Evolutionary conservation across 257 asterid genomes (phyloP).

Genomic region (Solanum gandarillasii): DNA sequence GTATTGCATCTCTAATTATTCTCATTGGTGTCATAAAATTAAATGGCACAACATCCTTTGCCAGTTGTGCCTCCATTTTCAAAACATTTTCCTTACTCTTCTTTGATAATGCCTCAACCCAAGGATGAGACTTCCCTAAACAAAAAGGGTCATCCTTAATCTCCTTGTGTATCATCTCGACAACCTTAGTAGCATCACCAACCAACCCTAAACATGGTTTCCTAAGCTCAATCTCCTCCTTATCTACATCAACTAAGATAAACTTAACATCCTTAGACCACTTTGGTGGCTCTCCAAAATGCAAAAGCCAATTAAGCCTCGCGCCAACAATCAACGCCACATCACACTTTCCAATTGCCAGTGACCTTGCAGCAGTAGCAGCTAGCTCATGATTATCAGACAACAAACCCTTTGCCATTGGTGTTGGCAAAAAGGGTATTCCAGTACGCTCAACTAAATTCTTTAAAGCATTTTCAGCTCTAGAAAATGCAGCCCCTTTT

Average conservation of each 20-base stretch:
- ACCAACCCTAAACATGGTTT: slow-evolving; percentile 60
- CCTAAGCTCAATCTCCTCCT: slow-evolving; percentile 70
- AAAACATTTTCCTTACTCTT: slow-evolving; percentile 70
- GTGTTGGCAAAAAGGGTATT: slow-evolving; percentile 83
- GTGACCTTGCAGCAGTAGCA: slow-evolving; percentile 81
- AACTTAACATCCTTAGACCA: slow-evolving; percentile 84
- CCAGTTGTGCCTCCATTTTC: slow-evolving; percentile 76
- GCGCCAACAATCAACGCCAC: slow-evolving; percentile 84
- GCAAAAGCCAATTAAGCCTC: slow-evolving; percentile 82
- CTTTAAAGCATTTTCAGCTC: slow-evolving; percentile 50
- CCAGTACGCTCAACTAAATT: slow-evolving; percentile 61
- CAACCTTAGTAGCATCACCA: slow-evolving; percentile 80
- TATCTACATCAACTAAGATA: slow-evolving; percentile 54
- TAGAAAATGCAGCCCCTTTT: slow-evolving; percentile 75
- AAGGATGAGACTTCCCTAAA: slow-evolving; percentile 66
- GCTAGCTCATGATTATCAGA: slow-evolving; percentile 75
- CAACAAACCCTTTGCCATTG: slow-evolving; percentile 84
- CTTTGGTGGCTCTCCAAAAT: slow-evolving; percentile 86
- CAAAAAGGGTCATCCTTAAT: slow-evolving; percentile 81
- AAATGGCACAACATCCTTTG: slow-evolving; percentile 72
- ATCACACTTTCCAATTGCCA: slow-evolving; percentile 86
- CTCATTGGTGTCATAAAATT: slow-evolving; percentile 84
- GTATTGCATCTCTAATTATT: slow-evolving; percentile 80
- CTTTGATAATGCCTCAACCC: slow-evolving; percentile 58
- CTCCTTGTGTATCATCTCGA: slow-evolving; percentile 51